Conservation (phyloP, 106 monocot genomes). For the Dendrobium huoshanense region DNA sequence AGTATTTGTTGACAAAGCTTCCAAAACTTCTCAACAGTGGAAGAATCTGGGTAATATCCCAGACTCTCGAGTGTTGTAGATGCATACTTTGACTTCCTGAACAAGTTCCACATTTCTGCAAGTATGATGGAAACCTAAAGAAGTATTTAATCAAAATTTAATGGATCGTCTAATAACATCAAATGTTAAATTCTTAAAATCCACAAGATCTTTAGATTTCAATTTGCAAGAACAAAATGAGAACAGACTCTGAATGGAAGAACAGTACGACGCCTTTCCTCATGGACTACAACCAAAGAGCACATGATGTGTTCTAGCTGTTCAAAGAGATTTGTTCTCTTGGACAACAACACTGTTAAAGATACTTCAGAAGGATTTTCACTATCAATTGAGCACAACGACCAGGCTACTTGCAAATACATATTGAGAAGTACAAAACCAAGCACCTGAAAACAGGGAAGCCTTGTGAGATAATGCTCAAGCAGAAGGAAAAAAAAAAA, state of each 20-base stretch:
- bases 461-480: neutral
- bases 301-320: slow-evolving; percentile 49
- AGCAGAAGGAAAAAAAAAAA: slow-evolving; percentile 2
- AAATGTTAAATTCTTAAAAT: neutral
- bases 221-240: neutral
- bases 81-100: slow-evolving; percentile 61
- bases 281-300: slow-evolving; percentile 32
- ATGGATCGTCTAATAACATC: neutral
- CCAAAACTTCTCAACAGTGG: slow-evolving; percentile 70
- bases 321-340: slow-evolving; percentile 54
- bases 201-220: neutral
- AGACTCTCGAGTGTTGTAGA: slow-evolving; percentile 63
- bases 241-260: slow-evolving; percentile 71
- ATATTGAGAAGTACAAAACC: slow-evolving; percentile 92
- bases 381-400: slow-evolving; percentile 52
- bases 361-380: slow-evolving; percentile 73
- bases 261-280: slow-evolving; percentile 41
- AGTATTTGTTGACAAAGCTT: slow-evolving; percentile 75
- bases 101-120: slow-evolving; percentile 87
- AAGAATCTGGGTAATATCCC: slow-evolving; percentile 57
- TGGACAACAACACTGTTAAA: slow-evolving; percentile 41
- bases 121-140: slow-evolving; percentile 33
- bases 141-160: neutral
- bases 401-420: slow-evolving; percentile 87
- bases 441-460: slow-evolving; percentile 52